Evolutionary conservation across 2,329 filamentous ascomycete species (phyloP).

Genomic region (Purpureocillium takamizusanense): DNA sequence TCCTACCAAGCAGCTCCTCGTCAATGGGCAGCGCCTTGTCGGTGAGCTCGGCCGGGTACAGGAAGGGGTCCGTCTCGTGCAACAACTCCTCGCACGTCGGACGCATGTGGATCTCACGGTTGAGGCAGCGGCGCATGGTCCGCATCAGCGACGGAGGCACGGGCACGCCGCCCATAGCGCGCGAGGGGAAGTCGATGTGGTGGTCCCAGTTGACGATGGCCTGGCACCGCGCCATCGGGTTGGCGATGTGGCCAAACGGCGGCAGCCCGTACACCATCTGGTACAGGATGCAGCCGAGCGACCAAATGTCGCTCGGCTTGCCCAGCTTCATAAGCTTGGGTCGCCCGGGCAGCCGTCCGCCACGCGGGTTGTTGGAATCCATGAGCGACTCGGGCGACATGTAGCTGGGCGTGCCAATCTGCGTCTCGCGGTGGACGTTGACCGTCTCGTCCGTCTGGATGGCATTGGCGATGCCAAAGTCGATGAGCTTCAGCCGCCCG

Average conservation of each 20-base stretch:
- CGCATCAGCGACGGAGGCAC: slow-evolving; percentile 51
- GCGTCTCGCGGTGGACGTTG: slow-evolving; percentile 92
- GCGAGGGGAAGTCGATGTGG: slow-evolving; percentile 60
- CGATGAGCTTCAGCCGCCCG: slow-evolving; percentile 87
- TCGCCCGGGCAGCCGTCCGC: slow-evolving; percentile 27
- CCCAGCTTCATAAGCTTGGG: slow-evolving; percentile 89
- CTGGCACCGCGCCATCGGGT: slow-evolving; percentile 77
- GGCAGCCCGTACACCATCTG: slow-evolving; percentile 98
- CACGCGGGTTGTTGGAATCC: slow-evolving; percentile 65
- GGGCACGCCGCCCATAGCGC: slow-evolving; percentile 55
- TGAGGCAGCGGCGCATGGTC: slow-evolving; percentile 55
- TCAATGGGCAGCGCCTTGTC: slow-evolving; percentile 50
- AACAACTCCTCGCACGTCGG: slow-evolving; percentile 57
- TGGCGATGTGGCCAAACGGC: slow-evolving; percentile 85
- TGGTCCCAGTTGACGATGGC: slow-evolving; percentile 76
- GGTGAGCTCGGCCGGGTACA: slow-evolving; percentile 51
- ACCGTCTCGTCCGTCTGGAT: slow-evolving; percentile 94
- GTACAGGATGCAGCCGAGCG: slow-evolving; percentile 89
- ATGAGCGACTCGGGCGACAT: slow-evolving; percentile 95
- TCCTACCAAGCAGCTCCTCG: slow-evolving; percentile 51
- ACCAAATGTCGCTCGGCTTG: slow-evolving; percentile 95
- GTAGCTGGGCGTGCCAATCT: slow-evolving; percentile 95
- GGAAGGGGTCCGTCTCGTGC: slow-evolving; percentile 48
- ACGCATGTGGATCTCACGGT: slow-evolving; percentile 51
- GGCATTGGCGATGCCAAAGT: slow-evolving; percentile 96